phyloP scores from a whole-genome alignment of 768 basidiomycete species.

The Fomitopsis pulvina region DNA sequence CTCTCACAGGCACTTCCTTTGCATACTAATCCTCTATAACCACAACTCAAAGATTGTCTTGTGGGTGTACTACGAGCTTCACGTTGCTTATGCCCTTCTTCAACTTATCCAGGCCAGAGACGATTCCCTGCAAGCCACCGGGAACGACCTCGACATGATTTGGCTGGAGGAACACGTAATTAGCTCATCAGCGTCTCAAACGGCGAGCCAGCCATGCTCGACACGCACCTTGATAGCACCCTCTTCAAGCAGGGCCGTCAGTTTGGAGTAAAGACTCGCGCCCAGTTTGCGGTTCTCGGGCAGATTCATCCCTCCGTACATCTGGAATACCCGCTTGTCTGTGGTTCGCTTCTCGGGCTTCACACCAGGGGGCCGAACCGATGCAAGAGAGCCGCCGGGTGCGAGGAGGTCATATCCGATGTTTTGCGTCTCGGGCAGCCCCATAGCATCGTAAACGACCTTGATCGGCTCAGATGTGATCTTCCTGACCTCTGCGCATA shows the following conservation, averaged over 20 bases:
- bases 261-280: neutral
- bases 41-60: conserved; percentile 26
- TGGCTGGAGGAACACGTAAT: conserved; percentile 7
- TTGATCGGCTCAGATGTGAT: conserved; percentile 6
- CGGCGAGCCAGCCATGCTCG: neutral
- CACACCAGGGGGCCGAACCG: conserved; percentile 2
- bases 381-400: conserved; percentile 10
- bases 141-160: conserved; percentile 17
- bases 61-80: conserved; percentile 38
- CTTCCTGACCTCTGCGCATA: conserved; percentile 3
- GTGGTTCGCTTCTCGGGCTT: neutral
- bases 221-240: conserved; percentile 14
- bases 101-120: conserved; percentile 11
- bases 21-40: too few relatives aligned
- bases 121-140: conserved; percentile 14
- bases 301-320: conserved; percentile 6
- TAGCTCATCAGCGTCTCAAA: neutral
- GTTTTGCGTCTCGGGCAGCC: conserved; percentile 12
- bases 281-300: conserved; percentile 5
- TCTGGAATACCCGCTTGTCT: conserved; percentile 7
- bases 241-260: conserved; percentile 5
- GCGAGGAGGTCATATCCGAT: conserved; percentile 12
- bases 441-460: conserved; percentile 19
- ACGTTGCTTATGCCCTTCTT: conserved; percentile 29
- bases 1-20: too few relatives aligned